phyloP scores from a whole-genome alignment of 2,329 filamentous ascomycete species.

The Aspergillus sp. region DNA sequence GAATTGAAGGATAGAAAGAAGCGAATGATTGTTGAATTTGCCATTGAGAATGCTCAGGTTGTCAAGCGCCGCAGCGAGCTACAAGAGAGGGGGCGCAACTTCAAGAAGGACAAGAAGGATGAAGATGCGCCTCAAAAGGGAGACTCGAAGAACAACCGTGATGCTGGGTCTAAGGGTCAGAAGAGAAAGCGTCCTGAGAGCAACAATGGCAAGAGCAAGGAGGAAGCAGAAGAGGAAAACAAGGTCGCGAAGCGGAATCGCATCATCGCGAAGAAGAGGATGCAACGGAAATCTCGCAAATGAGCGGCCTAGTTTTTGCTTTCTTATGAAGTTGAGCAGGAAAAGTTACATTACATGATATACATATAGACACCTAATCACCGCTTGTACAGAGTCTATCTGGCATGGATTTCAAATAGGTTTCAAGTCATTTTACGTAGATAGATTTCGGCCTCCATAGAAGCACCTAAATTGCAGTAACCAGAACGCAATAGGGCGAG shows the following conservation, averaged over 20 bases:
- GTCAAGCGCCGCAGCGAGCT: constrained; percentile 66
- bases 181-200: not conserved
- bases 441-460: not conserved
- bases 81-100: constrained; percentile 28
- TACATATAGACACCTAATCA: not conserved
- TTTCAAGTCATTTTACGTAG: not conserved
- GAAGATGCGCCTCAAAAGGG: constrained; percentile 1
- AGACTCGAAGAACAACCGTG: not conserved
- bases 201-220: constrained; percentile 7
- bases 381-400: not conserved
- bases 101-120: constrained; percentile 1
- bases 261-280: constrained; percentile 82
- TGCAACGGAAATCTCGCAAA: constrained; percentile 67
- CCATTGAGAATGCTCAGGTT: constrained; percentile 96
- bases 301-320: constrained; percentile 11
- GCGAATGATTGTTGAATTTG: constrained; percentile 91
- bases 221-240: constrained; percentile 47
- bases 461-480: not conserved
- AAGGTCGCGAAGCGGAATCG: constrained; percentile 65
- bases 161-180: not conserved
- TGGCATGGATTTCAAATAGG: not conserved
- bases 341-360: constrained; percentile 2
- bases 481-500: not conserved
- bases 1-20: constrained; percentile 71
- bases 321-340: not conserved